Base-by-base conservation (phyloP, 2,329 filamentous ascomycete species). In the Monosporascus sp. region DNA sequence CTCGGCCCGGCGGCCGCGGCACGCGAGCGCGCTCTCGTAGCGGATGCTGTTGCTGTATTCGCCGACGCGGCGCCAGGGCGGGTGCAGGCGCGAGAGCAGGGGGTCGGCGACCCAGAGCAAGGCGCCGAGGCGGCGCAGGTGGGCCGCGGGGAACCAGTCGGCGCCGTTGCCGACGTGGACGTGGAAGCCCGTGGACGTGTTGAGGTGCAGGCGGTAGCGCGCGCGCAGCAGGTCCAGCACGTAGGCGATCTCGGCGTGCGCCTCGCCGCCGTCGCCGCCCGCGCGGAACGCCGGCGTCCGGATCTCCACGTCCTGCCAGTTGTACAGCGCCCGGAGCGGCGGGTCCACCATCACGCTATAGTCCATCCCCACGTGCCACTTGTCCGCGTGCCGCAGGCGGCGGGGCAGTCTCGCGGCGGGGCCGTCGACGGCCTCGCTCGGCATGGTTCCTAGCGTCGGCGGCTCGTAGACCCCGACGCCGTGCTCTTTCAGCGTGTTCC, bases 81-180 rank as follows among this genome's bases (percentile, higher is more conserved):
- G 58, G 24, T 74, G 70, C 0, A 74, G 59, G n/a, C 64, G 65
- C 2, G 67, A 69, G 2, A 74, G 49, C 22, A 69, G 51, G 1
- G 69, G 70, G 46, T 73, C 71, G 8, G 68, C 66, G 5, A 69
- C 70, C 67, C 66, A 73, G 7, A 68, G 52, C 19, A 73, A 64
- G 5, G 64, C 65, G 2, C 61, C 69, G 9, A 67, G 53, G 26
- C 69, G 66, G 14, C 67, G 65, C 14, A 69, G 26, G 0, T 62
- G 59, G 11, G 60, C 55, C 9, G 66, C 46, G 16, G 66, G 59
- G 49, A 73, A 66, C 48, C 58, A 62, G n/a, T 60, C 53, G 16
- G 36, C 51, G 0, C 72, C 72, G 48, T 67, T 68, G 5, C 69
- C 71, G 4, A 74, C 59, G 48, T 74, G 70, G 16, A 74, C 68